Percentiles rank a stretch among this genome's conserved stretches.
These are phyloP conservation scores for Bisporella sp. DNA, from an alignment of 2,329 filamentous ascomycete genomes.

Conservation along the genomic window DNA sequence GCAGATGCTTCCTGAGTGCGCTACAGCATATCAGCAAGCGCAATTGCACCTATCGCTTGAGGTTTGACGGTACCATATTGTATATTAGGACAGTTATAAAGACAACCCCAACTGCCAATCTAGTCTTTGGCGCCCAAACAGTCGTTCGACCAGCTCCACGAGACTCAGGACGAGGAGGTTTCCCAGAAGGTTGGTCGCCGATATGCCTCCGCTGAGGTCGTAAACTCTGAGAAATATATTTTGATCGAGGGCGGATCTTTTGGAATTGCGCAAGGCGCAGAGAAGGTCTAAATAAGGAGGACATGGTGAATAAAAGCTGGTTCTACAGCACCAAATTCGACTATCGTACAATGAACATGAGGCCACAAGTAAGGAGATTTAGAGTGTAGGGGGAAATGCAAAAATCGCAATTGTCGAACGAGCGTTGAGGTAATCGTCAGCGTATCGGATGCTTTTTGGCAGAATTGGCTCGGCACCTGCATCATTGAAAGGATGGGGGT, in stretches of 20 bases:
- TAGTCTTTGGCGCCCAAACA: constrained; percentile 38
- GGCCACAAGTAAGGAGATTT: not conserved
- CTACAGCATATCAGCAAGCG: constrained; percentile 18
- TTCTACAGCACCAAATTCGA: constrained; percentile 3
- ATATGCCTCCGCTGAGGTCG: constrained; percentile 16
- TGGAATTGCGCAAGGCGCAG: constrained; percentile 13
- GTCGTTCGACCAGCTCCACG: constrained; percentile 1
- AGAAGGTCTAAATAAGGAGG: constrained; percentile 14
- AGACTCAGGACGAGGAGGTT: constrained; percentile 11
- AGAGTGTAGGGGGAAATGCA: too few species aligned
- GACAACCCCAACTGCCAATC: constrained; percentile 39
- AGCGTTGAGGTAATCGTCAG: too few species aligned
- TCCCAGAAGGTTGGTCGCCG: constrained; percentile 7
- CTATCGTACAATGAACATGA: constrained; percentile 20
- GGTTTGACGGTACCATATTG: constrained; percentile 35
- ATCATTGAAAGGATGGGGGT: too few species aligned
- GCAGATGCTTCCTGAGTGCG: constrained; percentile 27
- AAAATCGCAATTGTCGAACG: too few species aligned
- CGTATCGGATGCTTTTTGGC: too few species aligned
- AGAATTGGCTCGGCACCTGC: too few species aligned
- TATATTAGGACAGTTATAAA: constrained; percentile 42
- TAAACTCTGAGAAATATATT: constrained; percentile 8
- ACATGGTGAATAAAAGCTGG: constrained; percentile 19
- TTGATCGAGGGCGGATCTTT: constrained; percentile 9
- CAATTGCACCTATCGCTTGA: constrained; percentile 1